phyloP scores from a whole-genome alignment of 305 asterid genomes.

The Caryopteris hybrid region DNA sequence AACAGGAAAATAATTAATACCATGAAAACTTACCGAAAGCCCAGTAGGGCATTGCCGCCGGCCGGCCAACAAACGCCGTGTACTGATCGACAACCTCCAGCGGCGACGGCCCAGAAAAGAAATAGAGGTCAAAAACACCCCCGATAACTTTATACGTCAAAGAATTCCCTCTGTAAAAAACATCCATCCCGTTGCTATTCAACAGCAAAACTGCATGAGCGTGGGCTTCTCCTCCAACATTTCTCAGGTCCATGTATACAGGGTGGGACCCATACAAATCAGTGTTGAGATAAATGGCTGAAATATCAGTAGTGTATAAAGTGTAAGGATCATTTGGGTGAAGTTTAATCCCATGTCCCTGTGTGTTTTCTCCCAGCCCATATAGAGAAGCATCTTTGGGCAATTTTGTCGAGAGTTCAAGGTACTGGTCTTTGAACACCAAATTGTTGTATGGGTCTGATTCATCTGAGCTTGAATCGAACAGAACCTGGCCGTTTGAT shows the following conservation, averaged over 20 bases:
- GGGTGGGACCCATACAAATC: constrained; percentile 97
- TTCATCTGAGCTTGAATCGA: constrained; percentile 51
- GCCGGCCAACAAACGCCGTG: constrained; percentile 72
- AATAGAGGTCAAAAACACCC: constrained; percentile 87
- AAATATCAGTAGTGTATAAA: constrained; percentile 63
- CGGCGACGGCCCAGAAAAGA: constrained; percentile 87
- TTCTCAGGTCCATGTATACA: constrained; percentile 87
- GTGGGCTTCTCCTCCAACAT: constrained; percentile 42
- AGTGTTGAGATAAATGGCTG: constrained; percentile 75
- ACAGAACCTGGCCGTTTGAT: constrained; percentile 73
- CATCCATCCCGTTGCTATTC: constrained; percentile 95
- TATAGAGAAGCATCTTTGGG: constrained; percentile 79
- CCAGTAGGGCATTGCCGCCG: constrained; percentile 99
- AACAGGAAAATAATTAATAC: not conserved
- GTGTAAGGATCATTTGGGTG: constrained; percentile 80
- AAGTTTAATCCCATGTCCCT: constrained; percentile 84
- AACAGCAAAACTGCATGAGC: constrained; percentile 79
- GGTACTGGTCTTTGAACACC: constrained; percentile 93
- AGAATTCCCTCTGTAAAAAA: constrained; percentile 70
- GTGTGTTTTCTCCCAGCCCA: constrained; percentile 87
- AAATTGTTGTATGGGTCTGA: constrained; percentile 44
- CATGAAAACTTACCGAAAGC: constrained; percentile 57
- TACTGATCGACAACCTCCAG: constrained; percentile 83
- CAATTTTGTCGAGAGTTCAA: constrained; percentile 73
- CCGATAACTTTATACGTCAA: constrained; percentile 91